Evolutionary conservation across 306 rosid genomes (phyloP).

Genomic region (Crotalaria pallida): DNA sequence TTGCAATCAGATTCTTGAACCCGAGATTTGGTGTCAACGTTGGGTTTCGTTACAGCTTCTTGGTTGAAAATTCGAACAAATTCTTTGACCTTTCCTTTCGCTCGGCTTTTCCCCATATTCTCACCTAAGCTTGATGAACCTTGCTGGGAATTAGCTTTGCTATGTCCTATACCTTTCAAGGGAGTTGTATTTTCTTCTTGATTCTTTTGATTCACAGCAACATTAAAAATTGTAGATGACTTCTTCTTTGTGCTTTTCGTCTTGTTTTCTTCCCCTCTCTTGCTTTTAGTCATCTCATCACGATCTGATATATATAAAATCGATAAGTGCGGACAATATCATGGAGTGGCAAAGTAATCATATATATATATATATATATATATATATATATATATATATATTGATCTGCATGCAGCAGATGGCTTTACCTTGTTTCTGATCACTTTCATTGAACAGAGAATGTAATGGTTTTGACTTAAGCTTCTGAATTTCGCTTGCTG

Average conservation of each 20-base stretch:
- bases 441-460: conserved; percentile 32
- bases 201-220: conserved; percentile 33
- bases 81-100: conserved; percentile 67
- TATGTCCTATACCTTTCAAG: conserved; percentile 26
- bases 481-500: conserved; percentile 30
- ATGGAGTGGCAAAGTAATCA: background rate
- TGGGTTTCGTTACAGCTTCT: conserved; percentile 42
- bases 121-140: conserved; percentile 37
- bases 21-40: conserved; percentile 30
- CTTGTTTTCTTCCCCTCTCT: conserved; percentile 27
- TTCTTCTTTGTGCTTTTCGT: conserved; percentile 35
- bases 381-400: background rate
- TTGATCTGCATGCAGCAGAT: background rate
- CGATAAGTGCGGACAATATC: background rate
- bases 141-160: conserved; percentile 32
- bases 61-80: conserved; percentile 81
- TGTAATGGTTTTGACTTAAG: conserved; percentile 30
- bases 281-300: conserved; percentile 12
- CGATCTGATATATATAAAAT: conserved; percentile 34
- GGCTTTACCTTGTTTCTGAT: conserved; percentile 43
- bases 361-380: background rate
- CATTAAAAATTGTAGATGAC: conserved; percentile 24
- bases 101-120: conserved; percentile 42
- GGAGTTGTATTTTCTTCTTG: conserved; percentile 30
- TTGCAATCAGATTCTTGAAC: conserved; percentile 34